Percentiles rank a stretch among this genome's conserved stretches.
Conservation (phyloP, 2,329 filamentous ascomycete species). For the Microdochium bolleyi region DNA sequence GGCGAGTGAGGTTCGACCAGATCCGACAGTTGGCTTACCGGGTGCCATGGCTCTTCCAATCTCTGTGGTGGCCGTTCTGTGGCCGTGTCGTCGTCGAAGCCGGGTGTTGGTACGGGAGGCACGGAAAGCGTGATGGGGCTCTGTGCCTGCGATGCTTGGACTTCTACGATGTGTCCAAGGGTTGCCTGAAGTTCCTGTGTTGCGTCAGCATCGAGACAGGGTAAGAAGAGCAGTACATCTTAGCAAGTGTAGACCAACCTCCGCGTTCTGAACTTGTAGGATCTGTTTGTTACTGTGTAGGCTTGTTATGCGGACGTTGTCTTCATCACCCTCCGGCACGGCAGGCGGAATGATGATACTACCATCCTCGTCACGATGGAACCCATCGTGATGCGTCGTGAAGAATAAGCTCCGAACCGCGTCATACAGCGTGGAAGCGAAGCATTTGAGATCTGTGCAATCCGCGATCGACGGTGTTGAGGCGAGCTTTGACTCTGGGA, state of each 20-base stretch:
- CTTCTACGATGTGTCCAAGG: too few species aligned
- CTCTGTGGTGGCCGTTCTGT: neutral
- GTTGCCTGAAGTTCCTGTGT: too few species aligned
- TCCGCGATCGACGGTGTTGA: slow-evolving; percentile 15
- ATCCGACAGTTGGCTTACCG: neutral
- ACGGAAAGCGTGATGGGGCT: neutral
- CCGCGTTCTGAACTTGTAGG: neutral
- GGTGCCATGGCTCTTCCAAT: neutral
- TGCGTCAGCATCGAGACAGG: too few species aligned
- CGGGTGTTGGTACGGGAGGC: neutral
- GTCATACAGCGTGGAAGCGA: slow-evolving; percentile 28
- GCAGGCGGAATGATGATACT: neutral
- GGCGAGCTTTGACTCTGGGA: slow-evolving; percentile 14
- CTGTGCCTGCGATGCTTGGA: too few species aligned
- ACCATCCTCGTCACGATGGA: neutral
- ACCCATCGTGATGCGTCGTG: neutral
- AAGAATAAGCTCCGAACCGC: neutral
- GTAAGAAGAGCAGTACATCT: too few species aligned
- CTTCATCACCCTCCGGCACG: neutral
- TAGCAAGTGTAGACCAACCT: neutral
- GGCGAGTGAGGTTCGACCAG: neutral
- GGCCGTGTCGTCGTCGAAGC: neutral
- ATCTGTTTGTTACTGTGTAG: neutral
- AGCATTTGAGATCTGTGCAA: slow-evolving; percentile 34
- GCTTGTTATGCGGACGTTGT: neutral